These are phyloP conservation scores for Boletus sp. DNA, from an alignment of 768 basidiomycete species.

Conservation along the genomic window DNA sequence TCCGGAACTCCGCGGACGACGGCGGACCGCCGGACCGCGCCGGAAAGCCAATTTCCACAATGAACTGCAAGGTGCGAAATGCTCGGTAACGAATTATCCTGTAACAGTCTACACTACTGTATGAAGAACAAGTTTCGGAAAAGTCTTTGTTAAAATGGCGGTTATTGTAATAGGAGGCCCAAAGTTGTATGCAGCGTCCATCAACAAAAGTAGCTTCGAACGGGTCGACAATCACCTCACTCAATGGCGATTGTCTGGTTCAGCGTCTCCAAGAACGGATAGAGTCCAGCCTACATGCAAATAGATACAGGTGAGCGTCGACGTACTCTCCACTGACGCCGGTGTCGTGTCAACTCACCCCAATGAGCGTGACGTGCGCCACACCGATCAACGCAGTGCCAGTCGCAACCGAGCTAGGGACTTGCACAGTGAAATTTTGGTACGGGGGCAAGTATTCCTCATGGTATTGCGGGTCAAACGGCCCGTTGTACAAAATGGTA, in stretches of 20 bases:
- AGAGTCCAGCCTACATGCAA: conserved; percentile 31
- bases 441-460: conserved; percentile 34
- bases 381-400: conserved; percentile 39
- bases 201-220: not conserved
- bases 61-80: too few species aligned
- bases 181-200: not conserved
- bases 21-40: too few species aligned
- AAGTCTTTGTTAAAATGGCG: too few species aligned
- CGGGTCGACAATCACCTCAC: conserved; percentile 6
- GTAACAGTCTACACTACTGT: too few species aligned
- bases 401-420: conserved; percentile 30
- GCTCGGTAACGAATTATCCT: too few species aligned
- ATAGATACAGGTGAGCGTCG: not conserved
- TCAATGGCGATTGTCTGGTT: conserved; percentile 31
- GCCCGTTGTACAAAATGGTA: conserved; percentile 46
- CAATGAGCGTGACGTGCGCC: conserved; percentile 38
- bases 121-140: too few species aligned
- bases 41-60: too few species aligned
- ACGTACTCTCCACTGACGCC: not conserved
- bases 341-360: conserved; percentile 32
- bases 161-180: too few species aligned
- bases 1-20: too few species aligned
- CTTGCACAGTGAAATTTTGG: conserved; percentile 44
- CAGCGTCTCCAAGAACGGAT: conserved; percentile 31
- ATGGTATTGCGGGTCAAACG: conserved; percentile 38